Base-by-base conservation (phyloP, 371 early-diverging fungal genomes). In the Paraphysoderma sedebokerense region DNA sequence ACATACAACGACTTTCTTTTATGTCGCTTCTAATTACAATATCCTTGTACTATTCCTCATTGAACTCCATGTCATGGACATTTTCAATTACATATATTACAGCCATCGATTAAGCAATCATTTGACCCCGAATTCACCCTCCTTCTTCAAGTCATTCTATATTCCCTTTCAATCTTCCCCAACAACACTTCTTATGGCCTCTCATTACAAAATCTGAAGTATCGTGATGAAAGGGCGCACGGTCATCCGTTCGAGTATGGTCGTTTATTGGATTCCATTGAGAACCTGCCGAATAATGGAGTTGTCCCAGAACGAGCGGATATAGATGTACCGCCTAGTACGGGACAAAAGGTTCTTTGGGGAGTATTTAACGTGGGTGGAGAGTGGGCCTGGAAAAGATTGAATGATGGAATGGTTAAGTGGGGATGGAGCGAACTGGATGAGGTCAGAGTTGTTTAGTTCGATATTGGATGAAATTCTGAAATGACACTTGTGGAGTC, bases 361-460 rank as follows among this genome's bases (percentile, higher is more conserved):
- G 79, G 76, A 11, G 19, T 67, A 1, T 47, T 77, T 17, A 70
- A 67, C 19, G 70, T 86, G 22, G 83, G 81, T 19, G 85, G 84
- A 4, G 73, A 68, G 24, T 90, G 85, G 58, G 65, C 60, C 29
- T 81, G 81, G 83, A 63, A 66, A 22, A 69, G 81, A 13, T 8
- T 72, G 7, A 76, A 75, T 31, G 59, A 70, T 38, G 51, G 67
- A 7, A 61, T 82, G 28, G 78, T 83, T 33, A 53, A 59, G 26
- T 67, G 68, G 46, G 82, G 81, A n/a, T 89, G 88, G 88, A 80
- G 82, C 27, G 84, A 86, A 33, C 52, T 74, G 12, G 74, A 74
- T 11, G 71, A 70, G 58, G 67, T 70, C 58, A 57, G 55, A 39
- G 7, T 34, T 34, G 47, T 33, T 31, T 3, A 37, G 5, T 33